Conservation (phyloP, 345 rosid genomes). For the Salix dunnii region DNA sequence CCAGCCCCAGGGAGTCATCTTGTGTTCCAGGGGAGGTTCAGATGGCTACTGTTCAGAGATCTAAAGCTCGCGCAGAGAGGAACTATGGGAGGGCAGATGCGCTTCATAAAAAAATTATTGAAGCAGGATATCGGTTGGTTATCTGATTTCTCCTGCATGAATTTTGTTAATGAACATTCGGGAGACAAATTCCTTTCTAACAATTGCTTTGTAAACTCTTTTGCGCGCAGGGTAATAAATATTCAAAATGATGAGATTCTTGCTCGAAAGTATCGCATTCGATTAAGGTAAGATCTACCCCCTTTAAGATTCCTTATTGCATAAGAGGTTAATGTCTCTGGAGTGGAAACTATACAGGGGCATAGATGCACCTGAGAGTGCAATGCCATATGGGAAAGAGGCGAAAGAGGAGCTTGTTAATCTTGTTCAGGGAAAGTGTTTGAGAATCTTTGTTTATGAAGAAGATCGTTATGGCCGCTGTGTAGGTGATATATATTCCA, state of each 20-base stretch:
- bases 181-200: neutral
- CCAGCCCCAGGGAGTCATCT: conserved; percentile 56
- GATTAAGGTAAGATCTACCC: conserved; percentile 44
- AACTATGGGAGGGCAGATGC: conserved; percentile 58
- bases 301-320: neutral
- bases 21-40: conserved; percentile 58
- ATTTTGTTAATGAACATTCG: neutral
- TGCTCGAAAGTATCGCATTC: conserved; percentile 66
- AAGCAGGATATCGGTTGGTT: conserved; percentile 67
- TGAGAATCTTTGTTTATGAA: conserved; percentile 57
- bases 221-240: conserved; percentile 37
- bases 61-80: conserved; percentile 55
- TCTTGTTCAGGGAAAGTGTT: conserved; percentile 58
- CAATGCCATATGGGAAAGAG: conserved; percentile 73
- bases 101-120: conserved; percentile 53
- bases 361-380: conserved; percentile 80
- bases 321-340: neutral
- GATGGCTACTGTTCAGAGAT: conserved; percentile 48
- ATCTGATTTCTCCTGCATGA: neutral
- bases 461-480: conserved; percentile 66
- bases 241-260: conserved; percentile 59
- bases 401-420: conserved; percentile 53
- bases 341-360: conserved; percentile 47
- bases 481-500: conserved; percentile 74
- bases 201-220: neutral